Evolutionary conservation across 306 rosid genomes (phyloP), one percentile per base, ranked within the genome.

Genomic region (Cicer yamashitae): DNA sequence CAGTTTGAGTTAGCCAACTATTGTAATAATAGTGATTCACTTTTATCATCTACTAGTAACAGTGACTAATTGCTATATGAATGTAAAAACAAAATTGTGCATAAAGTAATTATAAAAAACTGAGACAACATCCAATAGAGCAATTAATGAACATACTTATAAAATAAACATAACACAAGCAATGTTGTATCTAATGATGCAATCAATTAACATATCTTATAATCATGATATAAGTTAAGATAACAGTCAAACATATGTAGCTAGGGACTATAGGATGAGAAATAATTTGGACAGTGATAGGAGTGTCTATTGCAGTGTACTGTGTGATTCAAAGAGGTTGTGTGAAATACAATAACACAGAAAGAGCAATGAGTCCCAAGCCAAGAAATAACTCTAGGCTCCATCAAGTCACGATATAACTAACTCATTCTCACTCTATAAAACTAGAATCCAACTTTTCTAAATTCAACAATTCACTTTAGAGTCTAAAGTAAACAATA

Each of bases 41-140:
- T 61, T 61, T 12, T 61, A 58, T 58, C 64, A 58, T 10, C 64
- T 30, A 30, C 12, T n/a, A 62, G 69, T 40, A 40, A 62, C 22
- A 62, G 20, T 25, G 14, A 58, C 38, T 70, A 25, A 25, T 74
- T 67, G 10, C 6, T 22, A 45, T 10, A 0, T 48, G 37, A 34
- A 9, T 51, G 50, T 40, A 34, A 12, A 41, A 64, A 40, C 34
- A 40, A 18, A 37, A 13, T 8, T 37, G 46, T 69, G 43, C 45
- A 68, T 58, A 30, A 57, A 17, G 1, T 45, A 44, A 30, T 57
- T 48, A 60, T 60, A 9, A 8, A 20, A 70, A 10, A 39, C 54
- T 12, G 1, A 6, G 17, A 12, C 6, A 41, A 41, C 45, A 41
- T 6, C 2, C 45, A 41, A 1, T 41, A 7, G 43, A 53, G 72